Base-by-base conservation (phyloP, 352 stramenopile species). In the Globisporangium cylindrosporum region DNA sequence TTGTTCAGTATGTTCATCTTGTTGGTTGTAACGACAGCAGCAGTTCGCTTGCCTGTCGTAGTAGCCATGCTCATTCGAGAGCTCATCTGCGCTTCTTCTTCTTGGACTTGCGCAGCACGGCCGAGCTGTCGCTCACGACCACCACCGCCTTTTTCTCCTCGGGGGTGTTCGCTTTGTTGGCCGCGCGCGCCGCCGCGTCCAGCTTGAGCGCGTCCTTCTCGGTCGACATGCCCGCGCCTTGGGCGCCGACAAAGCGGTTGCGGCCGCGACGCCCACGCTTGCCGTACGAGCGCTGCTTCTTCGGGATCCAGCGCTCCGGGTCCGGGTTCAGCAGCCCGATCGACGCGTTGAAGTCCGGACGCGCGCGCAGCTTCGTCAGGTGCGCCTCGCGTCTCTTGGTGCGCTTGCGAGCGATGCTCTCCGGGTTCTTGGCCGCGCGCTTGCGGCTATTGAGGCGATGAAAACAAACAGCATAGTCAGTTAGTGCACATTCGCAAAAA, bases 71-170 rank as follows among this genome's bases (percentile, higher is more conserved):
- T 24, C 51, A 46, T 32, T 18, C 8, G 15, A 36, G 46, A 9
- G 56, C 74, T 80, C 79, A 92, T 91, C 83, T 91, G 71, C 84
- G 78, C 79, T 93, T 93, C 79, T 93, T 93, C 77, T 92, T 93
- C 77, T 90, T 90, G 25, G 81, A 83, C 79, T 93, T 95, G 79
- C 85, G 84, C 65, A 90, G 78, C 73, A 88, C 80, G 8, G 82
- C 83, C 29, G 77, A 81, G 61, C 73, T 73, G 58, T 77, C 75
- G 72, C 73, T 74, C 63, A 93, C 82, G 25, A 93, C 71, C 24
- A 86, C 77, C 15, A 75, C 75, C 53, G 69, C 76, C 59, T 82
- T 82, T 59, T 91, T 92, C 66, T 91, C 82, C 32, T 76, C 74
- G 12, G 59, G 59, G 15, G 55, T 75, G 24, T 85, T 78, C 38